Percentiles rank a stretch among this genome's conserved stretches.
Conservation (phyloP, 73 alveolate species). For the Urostyla sp. region DNA sequence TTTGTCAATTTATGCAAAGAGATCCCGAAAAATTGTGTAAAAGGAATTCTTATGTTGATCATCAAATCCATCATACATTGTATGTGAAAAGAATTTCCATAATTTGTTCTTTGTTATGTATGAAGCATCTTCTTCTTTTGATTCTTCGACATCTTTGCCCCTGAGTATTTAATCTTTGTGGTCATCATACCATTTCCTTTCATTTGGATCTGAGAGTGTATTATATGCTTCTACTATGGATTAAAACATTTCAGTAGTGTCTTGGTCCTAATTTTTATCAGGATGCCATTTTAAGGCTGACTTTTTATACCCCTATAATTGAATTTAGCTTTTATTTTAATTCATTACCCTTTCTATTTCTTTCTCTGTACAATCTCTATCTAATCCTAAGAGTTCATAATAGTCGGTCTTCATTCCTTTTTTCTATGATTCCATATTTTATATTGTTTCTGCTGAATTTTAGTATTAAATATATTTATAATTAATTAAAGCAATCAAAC, state of each 20-base stretch:
- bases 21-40: constrained; percentile 78
- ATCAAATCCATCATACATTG: constrained; percentile 79
- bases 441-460: background rate
- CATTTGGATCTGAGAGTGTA: constrained; percentile 95
- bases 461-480: no score
- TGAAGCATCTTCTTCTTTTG: constrained; percentile 75
- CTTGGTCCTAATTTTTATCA: constrained; percentile 91
- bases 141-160: constrained; percentile 78
- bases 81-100: constrained; percentile 74
- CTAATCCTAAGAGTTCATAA: constrained; percentile 92
- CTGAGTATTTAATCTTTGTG: constrained; percentile 85
- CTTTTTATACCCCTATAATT: constrained; percentile 75
- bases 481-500: no score
- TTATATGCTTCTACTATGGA: constrained; percentile 92
- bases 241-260: constrained; percentile 87
- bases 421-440: background rate
- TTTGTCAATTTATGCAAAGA: constrained; percentile 76
- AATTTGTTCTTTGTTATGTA: constrained; percentile 73
- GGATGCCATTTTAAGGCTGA: constrained; percentile 97
- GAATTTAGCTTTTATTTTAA: background rate
- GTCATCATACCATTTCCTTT: constrained; percentile 96
- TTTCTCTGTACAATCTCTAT: constrained; percentile 74
- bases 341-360: constrained; percentile 80
- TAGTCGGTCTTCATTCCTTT: constrained; percentile 75
- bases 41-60: constrained; percentile 70